Percentiles rank a stretch among this genome's conserved stretches.
Conservation (phyloP, 176 grass and related monocot species). For the Panicum miliaceum region DNA sequence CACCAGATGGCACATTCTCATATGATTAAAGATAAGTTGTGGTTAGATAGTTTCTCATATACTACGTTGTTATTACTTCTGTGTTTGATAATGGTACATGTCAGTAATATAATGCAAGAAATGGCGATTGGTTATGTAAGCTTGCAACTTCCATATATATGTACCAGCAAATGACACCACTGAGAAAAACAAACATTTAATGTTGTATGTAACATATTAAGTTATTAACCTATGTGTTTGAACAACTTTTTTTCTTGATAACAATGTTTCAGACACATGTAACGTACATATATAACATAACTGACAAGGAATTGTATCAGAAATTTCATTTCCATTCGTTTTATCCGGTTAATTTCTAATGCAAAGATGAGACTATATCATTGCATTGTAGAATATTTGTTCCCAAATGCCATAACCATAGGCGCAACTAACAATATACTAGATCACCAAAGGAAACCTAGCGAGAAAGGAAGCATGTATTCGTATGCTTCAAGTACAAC, state of each 20-base stretch:
- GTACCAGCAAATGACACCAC: neutral
- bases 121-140: neutral
- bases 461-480: neutral
- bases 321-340: neutral
- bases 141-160: neutral
- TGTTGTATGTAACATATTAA: neutral
- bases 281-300: too few species aligned
- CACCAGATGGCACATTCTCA: neutral
- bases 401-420: neutral
- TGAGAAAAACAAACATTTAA: neutral
- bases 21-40: neutral
- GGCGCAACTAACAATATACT: neutral
- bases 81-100: neutral
- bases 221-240: neutral
- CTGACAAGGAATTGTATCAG: neutral
- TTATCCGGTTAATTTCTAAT: neutral
- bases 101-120: neutral
- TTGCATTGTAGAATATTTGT: neutral
- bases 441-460: neutral
- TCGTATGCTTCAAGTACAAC: slow-evolving; percentile 26
- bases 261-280: neutral
- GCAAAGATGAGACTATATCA: neutral
- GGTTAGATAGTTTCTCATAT: neutral
- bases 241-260: neutral
- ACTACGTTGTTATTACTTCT: neutral